A percentile compares a stretch with the other conserved stretches of the same genome.
phyloP scores from a whole-genome alignment of 495 filamentous ascomycete genomes.

The Venustampulla echinocandica region DNA sequence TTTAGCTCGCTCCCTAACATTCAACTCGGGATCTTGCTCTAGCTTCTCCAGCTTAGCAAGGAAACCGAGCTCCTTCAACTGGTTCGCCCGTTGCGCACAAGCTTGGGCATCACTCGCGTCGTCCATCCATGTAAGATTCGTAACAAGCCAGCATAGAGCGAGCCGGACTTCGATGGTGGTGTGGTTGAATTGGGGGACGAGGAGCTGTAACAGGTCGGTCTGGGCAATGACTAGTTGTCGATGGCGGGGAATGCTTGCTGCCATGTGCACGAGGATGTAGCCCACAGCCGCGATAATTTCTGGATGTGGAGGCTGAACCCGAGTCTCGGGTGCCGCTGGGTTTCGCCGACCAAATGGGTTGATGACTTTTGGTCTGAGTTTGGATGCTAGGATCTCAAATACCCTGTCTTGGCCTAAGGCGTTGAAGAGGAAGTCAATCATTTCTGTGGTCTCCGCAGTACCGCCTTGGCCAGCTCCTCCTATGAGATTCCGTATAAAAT shows the following conservation, averaged over 20 bases:
- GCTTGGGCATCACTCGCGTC: conserved; percentile 52
- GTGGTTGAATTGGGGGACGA: conserved; percentile 68
- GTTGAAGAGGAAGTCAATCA: conserved; percentile 77
- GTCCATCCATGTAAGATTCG: conserved; percentile 76
- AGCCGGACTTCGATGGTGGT: conserved; percentile 59
- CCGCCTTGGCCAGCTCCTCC: conserved; percentile 51
- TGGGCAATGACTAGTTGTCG: conserved; percentile 54
- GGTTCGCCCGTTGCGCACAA: conserved; percentile 53
- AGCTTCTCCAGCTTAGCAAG: conserved; percentile 54
- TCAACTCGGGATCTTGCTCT: conserved; percentile 65
- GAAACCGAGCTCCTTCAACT: conserved; percentile 66
- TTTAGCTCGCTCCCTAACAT: conserved; percentile 77
- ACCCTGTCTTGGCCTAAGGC: conserved; percentile 66
- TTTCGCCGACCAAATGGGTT: conserved; percentile 33
- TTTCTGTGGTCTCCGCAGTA: conserved; percentile 65
- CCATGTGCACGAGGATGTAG: conserved; percentile 76
- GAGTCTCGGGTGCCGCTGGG: conserved; percentile 24
- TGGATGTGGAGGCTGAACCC: conserved; percentile 46
- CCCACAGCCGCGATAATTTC: conserved; percentile 69
- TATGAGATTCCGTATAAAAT: conserved; percentile 84
- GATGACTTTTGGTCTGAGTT: conserved; percentile 51
- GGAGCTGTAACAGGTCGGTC: conserved; percentile 47
- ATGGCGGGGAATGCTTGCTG: conserved; percentile 67
- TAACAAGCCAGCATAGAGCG: conserved; percentile 70
- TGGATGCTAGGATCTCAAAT: conserved; percentile 66